A percentile compares a stretch with the other conserved stretches of the same genome.
phyloP scores from a whole-genome alignment of 257 asterid species.

The Penstemon newberryi region DNA sequence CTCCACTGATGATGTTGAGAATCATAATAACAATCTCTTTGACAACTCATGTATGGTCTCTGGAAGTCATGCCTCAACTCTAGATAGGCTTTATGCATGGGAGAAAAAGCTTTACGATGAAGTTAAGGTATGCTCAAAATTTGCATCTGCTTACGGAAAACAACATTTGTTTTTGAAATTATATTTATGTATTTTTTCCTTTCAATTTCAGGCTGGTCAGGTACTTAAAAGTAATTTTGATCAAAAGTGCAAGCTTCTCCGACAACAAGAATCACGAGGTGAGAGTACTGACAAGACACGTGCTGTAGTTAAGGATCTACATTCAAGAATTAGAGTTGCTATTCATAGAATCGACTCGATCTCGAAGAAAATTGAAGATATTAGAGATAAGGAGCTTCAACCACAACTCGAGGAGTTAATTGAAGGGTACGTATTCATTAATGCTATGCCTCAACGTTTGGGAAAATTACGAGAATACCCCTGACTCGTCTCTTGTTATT shows the following conservation, averaged over 20 bases:
- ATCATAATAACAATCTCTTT: conserved; percentile 53
- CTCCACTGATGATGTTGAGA: conserved; percentile 53
- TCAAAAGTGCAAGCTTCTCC: conserved; percentile 71
- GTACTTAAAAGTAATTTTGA: conserved; percentile 66
- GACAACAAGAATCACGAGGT: conserved; percentile 79
- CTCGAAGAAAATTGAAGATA: conserved; percentile 83
- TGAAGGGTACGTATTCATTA: conserved; percentile 60
- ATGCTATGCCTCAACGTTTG: no score
- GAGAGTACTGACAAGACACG: conserved; percentile 77
- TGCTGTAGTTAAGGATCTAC: conserved; percentile 86
- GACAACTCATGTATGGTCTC: conserved; percentile 84
- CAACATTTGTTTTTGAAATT: no score
- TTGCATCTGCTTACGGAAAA: no score
- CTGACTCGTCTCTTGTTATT: conserved; percentile 6
- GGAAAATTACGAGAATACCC: not conserved
- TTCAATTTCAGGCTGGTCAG: conserved; percentile 53
- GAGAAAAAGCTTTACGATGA: conserved; percentile 96
- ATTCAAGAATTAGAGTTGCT: conserved; percentile 87
- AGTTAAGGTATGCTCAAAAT: conserved; percentile 44
- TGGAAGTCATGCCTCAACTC: conserved; percentile 96
- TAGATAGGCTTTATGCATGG: conserved; percentile 95
- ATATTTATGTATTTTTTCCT: no score
- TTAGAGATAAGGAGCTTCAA: conserved; percentile 86
- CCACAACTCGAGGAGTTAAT: conserved; percentile 98
- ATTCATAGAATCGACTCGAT: conserved; percentile 81